Percentiles rank a stretch among this genome's conserved stretches.
These are phyloP conservation scores for Symbiodinium pilosum DNA, from an alignment of 73 alveolate genomes.

Conservation along the genomic window DNA sequence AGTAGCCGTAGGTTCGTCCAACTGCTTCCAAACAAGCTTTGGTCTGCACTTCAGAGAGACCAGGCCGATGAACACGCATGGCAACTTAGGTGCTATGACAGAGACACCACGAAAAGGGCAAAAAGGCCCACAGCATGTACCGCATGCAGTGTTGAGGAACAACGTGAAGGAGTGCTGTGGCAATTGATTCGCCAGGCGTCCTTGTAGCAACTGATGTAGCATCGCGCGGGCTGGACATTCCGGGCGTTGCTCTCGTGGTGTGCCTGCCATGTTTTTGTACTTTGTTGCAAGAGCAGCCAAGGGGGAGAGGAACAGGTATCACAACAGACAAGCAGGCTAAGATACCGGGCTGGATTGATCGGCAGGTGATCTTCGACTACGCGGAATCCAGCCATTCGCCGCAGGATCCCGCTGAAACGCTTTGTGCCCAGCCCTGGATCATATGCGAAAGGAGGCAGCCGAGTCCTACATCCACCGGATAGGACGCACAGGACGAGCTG, in stretches of 20 bases:
- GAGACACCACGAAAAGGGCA: slow-evolving; percentile 70
- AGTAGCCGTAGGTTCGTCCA: too few species aligned
- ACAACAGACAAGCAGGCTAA: too few species aligned
- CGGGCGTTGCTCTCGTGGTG: neutral
- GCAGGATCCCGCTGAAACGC: too few species aligned
- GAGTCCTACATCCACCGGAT: neutral
- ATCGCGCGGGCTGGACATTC: slow-evolving; percentile 15
- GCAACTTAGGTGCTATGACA: slow-evolving; percentile 54
- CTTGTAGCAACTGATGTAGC: neutral
- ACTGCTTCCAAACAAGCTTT: too few species aligned
- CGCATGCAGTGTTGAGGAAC: too few species aligned
- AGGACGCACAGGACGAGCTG: slow-evolving; percentile 1
- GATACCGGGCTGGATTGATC: too few species aligned
- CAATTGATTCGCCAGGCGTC: neutral
- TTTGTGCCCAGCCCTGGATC: too few species aligned
- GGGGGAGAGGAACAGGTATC: too few species aligned
- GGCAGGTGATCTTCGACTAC: neutral
- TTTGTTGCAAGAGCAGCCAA: too few species aligned
- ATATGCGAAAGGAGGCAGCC: neutral
- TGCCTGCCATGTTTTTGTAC: neutral
- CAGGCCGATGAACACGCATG: neutral
- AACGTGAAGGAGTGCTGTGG: neutral
- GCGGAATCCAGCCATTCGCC: slow-evolving; percentile 8
- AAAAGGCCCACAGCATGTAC: too few species aligned
- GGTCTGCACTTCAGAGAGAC: too few species aligned